Evolutionary conservation across 2,329 filamentous ascomycete genomes (phyloP), one percentile per base, ranked within the genome.

Genomic region (Alternaria sp.): DNA sequence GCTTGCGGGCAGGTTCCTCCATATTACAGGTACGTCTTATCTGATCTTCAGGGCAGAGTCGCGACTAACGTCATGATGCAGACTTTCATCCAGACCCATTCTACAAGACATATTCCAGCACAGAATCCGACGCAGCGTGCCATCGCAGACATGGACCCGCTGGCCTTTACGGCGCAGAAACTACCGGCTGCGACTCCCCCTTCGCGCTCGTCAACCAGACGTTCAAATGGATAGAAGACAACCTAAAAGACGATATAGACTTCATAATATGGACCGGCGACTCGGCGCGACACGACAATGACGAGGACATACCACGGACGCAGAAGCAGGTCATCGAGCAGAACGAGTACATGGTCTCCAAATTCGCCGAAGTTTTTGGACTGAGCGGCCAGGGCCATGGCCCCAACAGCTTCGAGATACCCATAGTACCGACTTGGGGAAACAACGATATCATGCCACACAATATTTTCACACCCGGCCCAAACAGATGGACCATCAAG

Each of bases 381-480:
- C 62, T 65, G 20, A 54, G 50, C 70, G 80, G 85, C 43, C 82
- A 86, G 66, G 75, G 81, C 20, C 62, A 65, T 51, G 78, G 83
- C 60, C 77, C 79, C 38, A 74, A 81, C 63, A 86, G 87, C 59
- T 85, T 93, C 60, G 79, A 85, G 12, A 86, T 98, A 4, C 94
- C 95, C 4, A 87, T 98, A 30, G 85, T 99, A 20, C 94, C 95
- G 0, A 97, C 90, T 0, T 90, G 97, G 69, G 95, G 95, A 62
- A 99, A 99, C 82, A 99, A 99, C 79, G 95, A 99, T 74, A 94
- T 99, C 60, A 87, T 97, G 62, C 95, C 95, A 1, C 95, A 99
- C 81, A 99, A 99, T 73, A 96, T 98, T 74, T 89, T 99, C 77
- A 83, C 88, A 43, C 85, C 87, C 1, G 95, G 94, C 0, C 95